Evolutionary conservation across 441 rosid genomes (phyloP), one percentile per base, ranked within the genome.

Genomic region (Melastoma candidum): DNA sequence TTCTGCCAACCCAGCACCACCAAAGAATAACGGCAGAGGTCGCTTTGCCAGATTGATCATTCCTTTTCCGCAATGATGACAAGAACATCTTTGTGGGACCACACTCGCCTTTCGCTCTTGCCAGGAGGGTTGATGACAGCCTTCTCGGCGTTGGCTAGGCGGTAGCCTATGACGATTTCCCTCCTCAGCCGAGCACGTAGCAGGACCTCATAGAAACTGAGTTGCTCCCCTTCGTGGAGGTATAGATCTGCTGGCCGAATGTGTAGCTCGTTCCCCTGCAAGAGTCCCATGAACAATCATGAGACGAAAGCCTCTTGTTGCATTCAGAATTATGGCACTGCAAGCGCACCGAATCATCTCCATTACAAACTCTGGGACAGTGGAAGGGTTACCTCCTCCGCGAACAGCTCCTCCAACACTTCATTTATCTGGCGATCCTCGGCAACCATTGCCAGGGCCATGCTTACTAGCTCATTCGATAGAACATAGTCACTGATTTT

Each of bases 381-480:
- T n/a, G 0, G 3, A 43, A 44, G 48, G 45, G 24, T 3, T 79
- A 81, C 93, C 93, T 84, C 93, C 65, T 84, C 93, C 0, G 85
- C 82, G 9, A 81, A 81, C 25, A 84, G 82, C 75, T 84, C 92
- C 64, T 84, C 87, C 61, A 81, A 62, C 32, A 81, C 84, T 49
- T 74, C 65, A 57, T 84, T 81, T 63, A 84, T 81, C 69, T 84
- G 87, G 46, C 75, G 81, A 64, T 84, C 87, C 71, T 84, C 93
- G 3, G 93, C 84, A 60, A 84, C 92, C 87, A 84, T 81, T 52
- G 93, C 93, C 51, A 84, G 52, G 17, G 87, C 93, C 93, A 84
- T 84, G 74, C 93, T 84, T 57, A 84, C 85, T 47, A 84, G 87
- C 65, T 81, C 93, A 39, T 84, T 84, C 54, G 93, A 84, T 55